Conservation (phyloP, 352 stramenopile species). For the Globisporangium uncinulatum region DNA sequence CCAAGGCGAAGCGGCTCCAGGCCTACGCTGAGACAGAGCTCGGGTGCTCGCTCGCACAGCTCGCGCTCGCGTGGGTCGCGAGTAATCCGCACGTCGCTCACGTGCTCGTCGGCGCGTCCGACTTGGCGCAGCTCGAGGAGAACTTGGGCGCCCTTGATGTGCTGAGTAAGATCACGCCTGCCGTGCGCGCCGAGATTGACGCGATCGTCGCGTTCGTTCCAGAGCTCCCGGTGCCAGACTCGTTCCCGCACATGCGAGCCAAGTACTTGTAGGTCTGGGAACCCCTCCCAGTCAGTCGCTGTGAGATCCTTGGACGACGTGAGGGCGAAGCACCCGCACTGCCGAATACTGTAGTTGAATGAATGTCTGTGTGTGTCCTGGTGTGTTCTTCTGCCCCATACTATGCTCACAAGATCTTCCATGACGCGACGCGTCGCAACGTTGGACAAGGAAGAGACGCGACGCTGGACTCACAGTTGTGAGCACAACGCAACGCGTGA, state of each 20-base stretch:
- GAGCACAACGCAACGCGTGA: neutral
- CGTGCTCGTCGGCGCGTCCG: conserved; percentile 35
- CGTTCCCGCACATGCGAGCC: conserved; percentile 3
- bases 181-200: conserved; percentile 43
- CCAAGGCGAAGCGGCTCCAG: conserved; percentile 18
- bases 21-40: conserved; percentile 14
- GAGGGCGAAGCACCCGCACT: no score
- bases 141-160: conserved; percentile 43
- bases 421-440: neutral
- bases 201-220: conserved; percentile 26
- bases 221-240: neutral
- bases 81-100: conserved; percentile 28
- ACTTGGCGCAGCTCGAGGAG: conserved; percentile 38
- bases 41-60: conserved; percentile 14
- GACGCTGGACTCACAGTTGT: no score
- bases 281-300: no score
- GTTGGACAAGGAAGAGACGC: neutral
- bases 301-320: no score
- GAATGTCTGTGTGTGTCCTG: no score
- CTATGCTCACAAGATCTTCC: neutral
- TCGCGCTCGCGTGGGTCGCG: conserved; percentile 35
- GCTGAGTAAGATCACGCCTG: conserved; percentile 31
- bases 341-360: no score
- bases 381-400: no score
- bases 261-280: neutral